These are phyloP conservation scores for Coemansia guatemalensis DNA, from an alignment of 192 early-diverging fungal species.

Conservation along the genomic window DNA sequence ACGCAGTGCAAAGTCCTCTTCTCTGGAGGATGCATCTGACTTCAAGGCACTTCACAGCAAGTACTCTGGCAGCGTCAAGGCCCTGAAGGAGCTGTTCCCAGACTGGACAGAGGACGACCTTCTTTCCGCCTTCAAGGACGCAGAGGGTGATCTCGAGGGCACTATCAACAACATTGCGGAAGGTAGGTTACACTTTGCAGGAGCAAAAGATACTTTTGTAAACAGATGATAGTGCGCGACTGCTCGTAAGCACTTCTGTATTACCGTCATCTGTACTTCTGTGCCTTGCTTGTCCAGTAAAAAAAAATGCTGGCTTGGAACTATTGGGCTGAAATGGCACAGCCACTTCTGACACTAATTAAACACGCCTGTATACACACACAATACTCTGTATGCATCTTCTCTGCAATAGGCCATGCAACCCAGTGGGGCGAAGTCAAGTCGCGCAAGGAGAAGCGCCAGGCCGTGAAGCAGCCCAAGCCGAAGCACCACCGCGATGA, in stretches of 20 bases:
- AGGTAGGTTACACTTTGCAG: slow-evolving; percentile 53
- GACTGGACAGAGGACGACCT: slow-evolving; percentile 91
- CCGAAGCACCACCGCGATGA: slow-evolving; percentile 54
- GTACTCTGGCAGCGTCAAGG: slow-evolving; percentile 61
- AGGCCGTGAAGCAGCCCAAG: slow-evolving; percentile 33
- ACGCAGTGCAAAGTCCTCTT: slow-evolving; percentile 28
- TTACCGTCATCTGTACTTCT: neutral
- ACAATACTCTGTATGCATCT: neutral
- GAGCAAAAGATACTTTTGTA: neutral
- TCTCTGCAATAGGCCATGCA: slow-evolving; percentile 63
- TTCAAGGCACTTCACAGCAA: slow-evolving; percentile 61
- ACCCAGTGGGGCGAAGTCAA: slow-evolving; percentile 88
- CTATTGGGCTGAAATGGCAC: neutral
- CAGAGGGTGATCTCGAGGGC: slow-evolving; percentile 78
- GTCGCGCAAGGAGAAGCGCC: slow-evolving; percentile 59
- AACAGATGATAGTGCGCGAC: neutral
- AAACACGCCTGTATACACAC: neutral
- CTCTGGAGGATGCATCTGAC: slow-evolving; percentile 52
- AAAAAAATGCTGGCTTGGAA: neutral
- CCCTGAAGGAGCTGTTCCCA: slow-evolving; percentile 69
- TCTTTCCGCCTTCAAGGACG: slow-evolving; percentile 80
- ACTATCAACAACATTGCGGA: slow-evolving; percentile 81
- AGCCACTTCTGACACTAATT: neutral
- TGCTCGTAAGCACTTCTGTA: neutral
- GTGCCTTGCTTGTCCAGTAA: neutral